These are phyloP conservation scores for Schizochytrium sp. DNA, from an alignment of 108 stramenopile genomes.

Conservation along the genomic window DNA sequence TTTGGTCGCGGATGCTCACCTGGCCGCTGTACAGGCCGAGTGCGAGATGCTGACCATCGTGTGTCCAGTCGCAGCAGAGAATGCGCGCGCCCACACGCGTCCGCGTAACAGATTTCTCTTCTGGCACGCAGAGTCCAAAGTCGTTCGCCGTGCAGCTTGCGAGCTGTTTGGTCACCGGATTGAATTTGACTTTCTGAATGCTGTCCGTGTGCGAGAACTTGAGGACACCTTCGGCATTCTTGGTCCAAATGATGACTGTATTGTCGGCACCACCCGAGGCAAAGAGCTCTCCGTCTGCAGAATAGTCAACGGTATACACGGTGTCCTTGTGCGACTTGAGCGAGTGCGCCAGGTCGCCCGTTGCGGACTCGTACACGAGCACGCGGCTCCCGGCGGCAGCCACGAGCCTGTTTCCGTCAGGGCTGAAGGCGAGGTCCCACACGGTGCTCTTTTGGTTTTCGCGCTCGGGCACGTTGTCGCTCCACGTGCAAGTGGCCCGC, in stretches of 20 bases:
- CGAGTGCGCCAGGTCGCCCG: slow-evolving; percentile 40
- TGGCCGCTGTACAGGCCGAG: slow-evolving; percentile 53
- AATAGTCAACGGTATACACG: slow-evolving; percentile 47
- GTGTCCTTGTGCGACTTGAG: slow-evolving; percentile 44
- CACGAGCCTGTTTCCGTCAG: slow-evolving; percentile 41
- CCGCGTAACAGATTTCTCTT: slow-evolving; percentile 53
- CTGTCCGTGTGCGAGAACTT: slow-evolving; percentile 58
- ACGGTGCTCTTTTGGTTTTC: slow-evolving; percentile 25
- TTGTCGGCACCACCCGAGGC: slow-evolving; percentile 65
- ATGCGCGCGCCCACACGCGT: slow-evolving; percentile 53
- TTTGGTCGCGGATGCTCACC: slow-evolving; percentile 42
- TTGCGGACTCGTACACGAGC: slow-evolving; percentile 35
- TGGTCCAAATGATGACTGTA: slow-evolving; percentile 60
- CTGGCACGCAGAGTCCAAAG: slow-evolving; percentile 54
- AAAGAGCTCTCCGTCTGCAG: slow-evolving; percentile 38
- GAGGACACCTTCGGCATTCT: slow-evolving; percentile 49
- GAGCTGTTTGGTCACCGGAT: slow-evolving; percentile 44
- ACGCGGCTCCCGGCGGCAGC: slow-evolving; percentile 51
- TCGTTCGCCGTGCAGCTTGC: slow-evolving; percentile 56
- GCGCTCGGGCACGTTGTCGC: slow-evolving; percentile 17
- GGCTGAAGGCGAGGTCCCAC: slow-evolving; percentile 33
- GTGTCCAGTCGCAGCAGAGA: slow-evolving; percentile 49
- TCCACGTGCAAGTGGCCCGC: background rate
- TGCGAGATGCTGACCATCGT: slow-evolving; percentile 55
- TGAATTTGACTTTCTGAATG: slow-evolving; percentile 50